phyloP scores from a whole-genome alignment of 148 eudicot genomes.

The Pouteria glomerata region DNA sequence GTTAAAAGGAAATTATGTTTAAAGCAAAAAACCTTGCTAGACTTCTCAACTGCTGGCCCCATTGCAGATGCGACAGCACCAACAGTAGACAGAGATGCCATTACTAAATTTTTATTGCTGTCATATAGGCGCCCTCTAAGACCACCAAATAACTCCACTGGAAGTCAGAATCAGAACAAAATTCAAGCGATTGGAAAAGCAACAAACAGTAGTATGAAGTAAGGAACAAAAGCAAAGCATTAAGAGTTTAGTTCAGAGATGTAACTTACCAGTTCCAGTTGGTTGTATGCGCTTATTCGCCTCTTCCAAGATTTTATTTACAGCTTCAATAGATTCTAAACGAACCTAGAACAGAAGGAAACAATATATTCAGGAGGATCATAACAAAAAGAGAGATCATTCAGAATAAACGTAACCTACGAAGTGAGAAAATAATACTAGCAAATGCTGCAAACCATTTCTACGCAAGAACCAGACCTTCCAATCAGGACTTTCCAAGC shows the following conservation, averaged over 20 bases:
- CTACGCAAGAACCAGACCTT: slow-evolving; percentile 56
- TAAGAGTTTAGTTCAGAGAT: not conserved
- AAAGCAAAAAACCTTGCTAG: slow-evolving; percentile 91
- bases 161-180: slow-evolving; percentile 6
- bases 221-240: not conserved
- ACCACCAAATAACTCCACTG: slow-evolving; percentile 95
- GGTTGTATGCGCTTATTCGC: slow-evolving; percentile 97
- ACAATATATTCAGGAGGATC: not conserved
- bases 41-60: slow-evolving; percentile 89
- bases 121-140: slow-evolving; percentile 83
- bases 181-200: not conserved
- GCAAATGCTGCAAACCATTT: too few relatives aligned
- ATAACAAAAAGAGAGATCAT: not conserved
- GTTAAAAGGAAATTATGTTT: too few relatives aligned
- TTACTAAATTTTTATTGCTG: slow-evolving; percentile 85
- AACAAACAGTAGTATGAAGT: slow-evolving; percentile 1
- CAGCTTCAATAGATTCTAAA: slow-evolving; percentile 91
- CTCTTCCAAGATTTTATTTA: slow-evolving; percentile 85
- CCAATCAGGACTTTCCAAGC: slow-evolving; percentile 98
- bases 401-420: not conserved
- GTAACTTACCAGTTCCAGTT: slow-evolving; percentile 70
- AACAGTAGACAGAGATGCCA: slow-evolving; percentile 70
- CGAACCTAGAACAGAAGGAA: slow-evolving; percentile 51
- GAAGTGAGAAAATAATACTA: not conserved
- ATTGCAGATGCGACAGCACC: slow-evolving; percentile 88